Base-by-base conservation (phyloP, 768 basidiomycete genomes). In the Phanerochaete sordida region DNA sequence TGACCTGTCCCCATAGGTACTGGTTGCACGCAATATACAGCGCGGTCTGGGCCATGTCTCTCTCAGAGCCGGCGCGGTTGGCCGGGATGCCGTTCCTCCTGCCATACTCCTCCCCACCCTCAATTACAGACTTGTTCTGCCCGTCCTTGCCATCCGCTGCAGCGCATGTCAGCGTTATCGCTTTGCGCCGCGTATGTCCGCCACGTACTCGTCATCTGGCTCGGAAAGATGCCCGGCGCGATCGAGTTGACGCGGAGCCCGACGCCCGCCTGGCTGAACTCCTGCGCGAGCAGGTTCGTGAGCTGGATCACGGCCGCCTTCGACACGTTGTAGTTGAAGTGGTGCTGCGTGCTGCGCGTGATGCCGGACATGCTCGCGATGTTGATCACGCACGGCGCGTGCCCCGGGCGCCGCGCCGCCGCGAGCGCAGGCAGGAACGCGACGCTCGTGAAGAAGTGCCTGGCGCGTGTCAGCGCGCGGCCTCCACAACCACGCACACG, bases 381-480 rank as follows among this genome's bases (percentile, higher is more conserved):
- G 65, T 79, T 80, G 67, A 81, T 75, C 35, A 80, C 69, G 48
- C 70, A 71, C 15, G 69, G 75, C 3, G 76, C 72, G 57, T 75
- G 70, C 6, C 65, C 61, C 19, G 61, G 64, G 11, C 57, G 46
- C 11, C 69, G 70, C 23, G 75, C 75, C 7, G 73, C 74, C 12
- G 71, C 59, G 15, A 81, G 74, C 5, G 80, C 70, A 7, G 78
- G 78, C 1, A 80, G 62, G 70, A 81, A 79, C 1, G 81, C 80
- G 33, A 73, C 75, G 6, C 77, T 70, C 1, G 74, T 75, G 69
- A 79, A 78, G 70, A 75, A 78, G 60, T 76, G 73, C 5, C 70
- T 72, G 31, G 39, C 19, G 47, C 26, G 44, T 58, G 7, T 5
- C 56, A 37, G 21, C 16, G 12, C 24, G 39, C 33, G 2, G 43